Conservation (phyloP, 1,284 basidiomycete genomes). For the Exobasidium cylindrosporum region DNA sequence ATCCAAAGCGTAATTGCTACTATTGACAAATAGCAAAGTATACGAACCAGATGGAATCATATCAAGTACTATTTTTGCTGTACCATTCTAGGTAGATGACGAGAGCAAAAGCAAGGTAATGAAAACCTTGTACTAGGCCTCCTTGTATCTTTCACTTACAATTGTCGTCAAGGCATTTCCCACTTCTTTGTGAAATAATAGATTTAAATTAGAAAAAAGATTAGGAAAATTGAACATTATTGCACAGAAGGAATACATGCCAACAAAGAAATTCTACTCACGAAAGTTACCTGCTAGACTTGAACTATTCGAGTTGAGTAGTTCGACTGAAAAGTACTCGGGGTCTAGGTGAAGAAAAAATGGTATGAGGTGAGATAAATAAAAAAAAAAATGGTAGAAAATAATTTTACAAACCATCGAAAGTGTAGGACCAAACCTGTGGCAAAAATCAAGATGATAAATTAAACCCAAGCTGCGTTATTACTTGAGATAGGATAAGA, state of each 20-base stretch:
- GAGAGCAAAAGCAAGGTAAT: too few relatives aligned
- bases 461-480: too few relatives aligned
- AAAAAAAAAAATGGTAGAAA: neutral
- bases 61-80: neutral
- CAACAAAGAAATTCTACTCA: too few relatives aligned
- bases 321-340: constrained; percentile 2
- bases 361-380: too few relatives aligned
- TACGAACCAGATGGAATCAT: constrained; percentile 4
- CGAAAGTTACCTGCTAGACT: constrained; percentile 6
- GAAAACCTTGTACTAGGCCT: too few relatives aligned
- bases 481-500: too few relatives aligned
- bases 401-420: neutral
- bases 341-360: neutral
- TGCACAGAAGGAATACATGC: too few relatives aligned
- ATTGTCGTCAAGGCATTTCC: constrained; percentile 1
- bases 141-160: too few relatives aligned
- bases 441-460: neutral
- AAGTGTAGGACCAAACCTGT: neutral
- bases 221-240: too few relatives aligned
- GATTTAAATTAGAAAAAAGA: too few relatives aligned
- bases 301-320: constrained; percentile 5
- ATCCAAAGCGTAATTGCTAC: constrained; percentile 74
- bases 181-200: neutral
- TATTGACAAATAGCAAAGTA: constrained; percentile 62
- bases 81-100: neutral